Percentiles rank a stretch among this genome's conserved stretches.
These are phyloP conservation scores for Cryptococcus depauperatus DNA, from an alignment of 1,284 basidiomycete species.

Conservation along the genomic window DNA sequence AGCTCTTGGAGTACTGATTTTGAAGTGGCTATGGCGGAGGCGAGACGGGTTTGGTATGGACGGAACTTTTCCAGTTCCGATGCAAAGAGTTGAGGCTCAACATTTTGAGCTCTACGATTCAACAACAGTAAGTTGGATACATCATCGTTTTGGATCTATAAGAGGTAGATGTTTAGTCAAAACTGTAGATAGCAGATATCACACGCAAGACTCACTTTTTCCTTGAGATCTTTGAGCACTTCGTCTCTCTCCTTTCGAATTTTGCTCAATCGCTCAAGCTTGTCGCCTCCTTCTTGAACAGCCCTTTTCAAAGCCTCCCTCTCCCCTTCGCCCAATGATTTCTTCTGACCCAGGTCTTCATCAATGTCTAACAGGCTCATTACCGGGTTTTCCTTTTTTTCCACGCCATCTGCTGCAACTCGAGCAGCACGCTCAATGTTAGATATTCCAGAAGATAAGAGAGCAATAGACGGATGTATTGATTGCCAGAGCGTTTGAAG, in stretches of 20 bases:
- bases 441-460: conserved; percentile 50
- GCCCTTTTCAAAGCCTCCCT: conserved; percentile 57
- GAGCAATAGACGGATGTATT: conserved; percentile 58
- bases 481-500: conserved; percentile 67
- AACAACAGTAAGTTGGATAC: conserved; percentile 90
- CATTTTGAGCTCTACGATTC: conserved; percentile 74
- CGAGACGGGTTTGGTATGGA: conserved; percentile 75
- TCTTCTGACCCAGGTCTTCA: conserved; percentile 49
- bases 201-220: conserved; percentile 44
- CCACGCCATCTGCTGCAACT: conserved; percentile 50
- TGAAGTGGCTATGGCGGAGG: conserved; percentile 68
- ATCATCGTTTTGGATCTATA: conserved; percentile 85
- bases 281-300: conserved; percentile 69
- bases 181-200: neutral
- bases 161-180: neutral
- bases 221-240: conserved; percentile 86
- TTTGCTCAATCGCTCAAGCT: conserved; percentile 66
- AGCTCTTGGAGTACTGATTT: conserved; percentile 64
- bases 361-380: conserved; percentile 53
- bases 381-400: conserved; percentile 47
- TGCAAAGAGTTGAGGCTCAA: conserved; percentile 81
- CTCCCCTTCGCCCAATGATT: conserved; percentile 50
- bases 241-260: conserved; percentile 76
- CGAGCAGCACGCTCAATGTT: conserved; percentile 60
- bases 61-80: conserved; percentile 91